phyloP scores from a whole-genome alignment of 495 filamentous ascomycete species.

The Parathielavia appendiculata region DNA sequence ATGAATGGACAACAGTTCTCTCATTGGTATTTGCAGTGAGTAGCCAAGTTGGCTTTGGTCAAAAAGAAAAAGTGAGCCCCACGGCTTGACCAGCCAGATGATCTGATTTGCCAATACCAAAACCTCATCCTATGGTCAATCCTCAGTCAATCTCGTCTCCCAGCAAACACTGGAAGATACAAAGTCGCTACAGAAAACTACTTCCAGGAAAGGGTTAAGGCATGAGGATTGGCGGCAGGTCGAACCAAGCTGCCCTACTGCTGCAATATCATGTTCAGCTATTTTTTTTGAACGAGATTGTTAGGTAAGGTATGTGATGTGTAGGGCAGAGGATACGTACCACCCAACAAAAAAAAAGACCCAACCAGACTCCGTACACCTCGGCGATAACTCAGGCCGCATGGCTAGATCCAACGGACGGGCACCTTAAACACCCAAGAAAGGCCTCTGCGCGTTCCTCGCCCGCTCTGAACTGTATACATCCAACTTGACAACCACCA shows the following conservation, averaged over 20 bases:
- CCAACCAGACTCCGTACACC: neutral
- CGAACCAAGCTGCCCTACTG: too few relatives aligned
- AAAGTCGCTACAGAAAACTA: too few relatives aligned
- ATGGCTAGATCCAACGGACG: neutral
- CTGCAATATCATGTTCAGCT: too few relatives aligned
- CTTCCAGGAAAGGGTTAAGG: too few relatives aligned
- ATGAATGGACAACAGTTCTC: neutral
- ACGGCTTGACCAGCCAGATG: neutral
- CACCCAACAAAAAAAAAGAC: neutral
- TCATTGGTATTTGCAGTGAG: neutral
- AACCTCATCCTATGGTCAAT: neutral
- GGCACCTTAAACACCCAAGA: slow-evolving; percentile 46
- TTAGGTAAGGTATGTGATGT: too few relatives aligned
- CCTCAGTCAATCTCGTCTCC: too few relatives aligned
- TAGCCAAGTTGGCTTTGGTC: neutral
- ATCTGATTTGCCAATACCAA: slow-evolving; percentile 18
- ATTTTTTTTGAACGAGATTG: too few relatives aligned
- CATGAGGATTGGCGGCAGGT: too few relatives aligned
- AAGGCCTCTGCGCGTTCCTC: slow-evolving; percentile 64
- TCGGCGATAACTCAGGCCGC: neutral
- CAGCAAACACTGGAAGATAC: too few relatives aligned
- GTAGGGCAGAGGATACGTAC: too few relatives aligned
- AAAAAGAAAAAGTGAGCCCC: neutral
- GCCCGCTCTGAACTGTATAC: slow-evolving; percentile 61
- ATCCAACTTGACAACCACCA: slow-evolving; percentile 78